Evolutionary conservation across 2,329 filamentous ascomycete genomes (phyloP), one percentile per base, ranked within the genome.

Genomic region (Monosporascus sp.): DNA sequence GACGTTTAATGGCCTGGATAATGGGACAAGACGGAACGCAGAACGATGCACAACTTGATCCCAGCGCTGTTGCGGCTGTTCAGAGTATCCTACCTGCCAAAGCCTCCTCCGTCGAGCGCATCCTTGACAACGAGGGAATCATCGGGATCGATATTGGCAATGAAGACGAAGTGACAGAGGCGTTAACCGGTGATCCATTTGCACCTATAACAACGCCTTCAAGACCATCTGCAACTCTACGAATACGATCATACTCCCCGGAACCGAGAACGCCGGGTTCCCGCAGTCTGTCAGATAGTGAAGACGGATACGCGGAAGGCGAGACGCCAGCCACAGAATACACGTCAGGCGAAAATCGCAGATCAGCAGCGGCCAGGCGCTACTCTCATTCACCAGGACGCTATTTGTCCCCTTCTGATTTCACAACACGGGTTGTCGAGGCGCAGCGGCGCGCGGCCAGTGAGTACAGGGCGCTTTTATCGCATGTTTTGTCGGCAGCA

Each of bases 391-490:
- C 4, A 9, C 40, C 40, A 22, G 19, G n/a, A 11, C 17, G n/a
- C 16, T n/a, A 43, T 5, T n/a, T 11, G 9, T 11, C 20, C 9
- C 17, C 19, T 20, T 11, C n/a, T 5, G 16, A 43, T 20, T 20
- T 19, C 19, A 9, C 20, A n/a, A 20, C 4, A 20, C 9, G 5
- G 19, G 4, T 7, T 49, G 49, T n/a, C 44, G 48, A 17, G 52
- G 49, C 9, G 50, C 7, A 45, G 27, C 49, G 20, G 27, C 37
- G 40, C 37, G 37, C 24, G 20, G 8, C 46, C 17, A 40, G 40
- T 26, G 47, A 53, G 31, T 57, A 57, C 26, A 2, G 44, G 17
- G 55, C 16, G n/a, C 48, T 57, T 17, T 20, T 58, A 46, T 44
- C 22, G 16, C 49, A 58, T n/a, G 49, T 58, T 7, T 22, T 49